Evolutionary conservation across 2,329 filamentous ascomycete species (phyloP), one percentile per base, ranked within the genome.

Genomic region (Neophaeococcomyces mojaviensis): DNA sequence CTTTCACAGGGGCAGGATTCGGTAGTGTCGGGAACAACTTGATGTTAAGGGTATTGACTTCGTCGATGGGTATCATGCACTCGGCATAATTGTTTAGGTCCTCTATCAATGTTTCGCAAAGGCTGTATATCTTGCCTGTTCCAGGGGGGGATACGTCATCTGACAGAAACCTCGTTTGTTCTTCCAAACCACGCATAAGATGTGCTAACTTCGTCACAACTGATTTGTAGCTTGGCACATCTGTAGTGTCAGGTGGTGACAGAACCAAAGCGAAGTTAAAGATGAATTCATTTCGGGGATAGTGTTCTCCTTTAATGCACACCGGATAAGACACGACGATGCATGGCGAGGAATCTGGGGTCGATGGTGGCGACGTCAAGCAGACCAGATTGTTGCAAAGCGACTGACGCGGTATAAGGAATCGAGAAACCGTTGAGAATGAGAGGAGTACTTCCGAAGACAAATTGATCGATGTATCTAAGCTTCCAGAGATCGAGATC

Each of bases 51-150:
- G 88, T 95, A 64, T 95, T 96, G 50, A 88, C 82, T 55, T 94
- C 88, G 64, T 95, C 88, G 88, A 96, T 90, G 0, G 89, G 89
- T 59, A 96, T 95, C 89, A 95, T 95, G 73, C 89, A 95, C 69
- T 98, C 92, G 61, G 87, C 89, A 61, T 96, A 98, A 58, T 94
- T 94, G 61, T 97, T 96, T 56, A 98, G 63, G 62, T 98, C 89
- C 67, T 96, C 88, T 56, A 97, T 74, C 55, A 98, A 68, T 55
- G 85, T 87, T 69, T 90, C 86, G 59, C 95, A 94, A 3, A 83
- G 78, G 71, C 64, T 86, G 68, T 70, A 83, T 41, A 75, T 74
- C 62, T 74, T 68, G 47, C 74, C 61, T 55, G 72, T 68, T 12
- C 67, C 64, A 10, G 69, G 65, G 30, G 66, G 65, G 28, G 68